A percentile compares a stretch with the other conserved stretches of the same genome.
Evolutionary conservation across 2,329 filamentous ascomycete species (phyloP).

Genomic region (Pyricularia sp.): DNA sequence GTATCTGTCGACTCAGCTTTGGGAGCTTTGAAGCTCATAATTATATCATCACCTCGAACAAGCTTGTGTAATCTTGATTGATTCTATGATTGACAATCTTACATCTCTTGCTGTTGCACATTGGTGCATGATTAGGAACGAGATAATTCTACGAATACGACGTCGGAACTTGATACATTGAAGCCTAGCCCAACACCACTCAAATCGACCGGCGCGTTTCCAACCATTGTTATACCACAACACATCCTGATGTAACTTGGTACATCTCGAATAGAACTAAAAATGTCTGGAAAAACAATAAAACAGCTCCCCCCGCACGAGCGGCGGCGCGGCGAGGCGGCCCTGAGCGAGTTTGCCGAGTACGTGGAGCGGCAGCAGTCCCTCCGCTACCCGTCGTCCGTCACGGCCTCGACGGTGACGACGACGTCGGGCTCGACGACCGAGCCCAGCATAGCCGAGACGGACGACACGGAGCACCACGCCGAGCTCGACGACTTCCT

Average conservation of each 20-base stretch:
- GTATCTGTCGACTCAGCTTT: background rate
- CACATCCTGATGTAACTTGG: background rate
- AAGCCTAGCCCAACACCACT: background rate
- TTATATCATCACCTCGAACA: background rate
- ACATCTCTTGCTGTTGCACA: background rate
- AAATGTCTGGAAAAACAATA: slow-evolving; percentile 43
- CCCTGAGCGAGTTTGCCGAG: slow-evolving; percentile 92
- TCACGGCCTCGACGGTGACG: slow-evolving; percentile 17
- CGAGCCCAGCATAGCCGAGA: slow-evolving; percentile 13
- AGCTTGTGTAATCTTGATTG: background rate
- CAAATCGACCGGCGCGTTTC: background rate
- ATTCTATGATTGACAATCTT: background rate
- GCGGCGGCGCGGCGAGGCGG: slow-evolving; percentile 78
- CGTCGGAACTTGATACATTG: slow-evolving; percentile 6
- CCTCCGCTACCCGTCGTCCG: slow-evolving; percentile 47
- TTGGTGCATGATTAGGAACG: background rate
- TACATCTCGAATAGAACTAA: slow-evolving; percentile 9
- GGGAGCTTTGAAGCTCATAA: background rate
- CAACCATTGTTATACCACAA: background rate
- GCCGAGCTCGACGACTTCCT: slow-evolving; percentile 88
- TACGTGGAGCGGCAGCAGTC: slow-evolving; percentile 94
- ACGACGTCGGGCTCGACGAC: slow-evolving; percentile 17
- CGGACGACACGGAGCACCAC: slow-evolving; percentile 41
- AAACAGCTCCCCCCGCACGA: slow-evolving; percentile 66
- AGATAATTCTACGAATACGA: slow-evolving; percentile 22